phyloP scores from a whole-genome alignment of 2,329 filamentous ascomycete genomes.

The Myriangium duriaei region DNA sequence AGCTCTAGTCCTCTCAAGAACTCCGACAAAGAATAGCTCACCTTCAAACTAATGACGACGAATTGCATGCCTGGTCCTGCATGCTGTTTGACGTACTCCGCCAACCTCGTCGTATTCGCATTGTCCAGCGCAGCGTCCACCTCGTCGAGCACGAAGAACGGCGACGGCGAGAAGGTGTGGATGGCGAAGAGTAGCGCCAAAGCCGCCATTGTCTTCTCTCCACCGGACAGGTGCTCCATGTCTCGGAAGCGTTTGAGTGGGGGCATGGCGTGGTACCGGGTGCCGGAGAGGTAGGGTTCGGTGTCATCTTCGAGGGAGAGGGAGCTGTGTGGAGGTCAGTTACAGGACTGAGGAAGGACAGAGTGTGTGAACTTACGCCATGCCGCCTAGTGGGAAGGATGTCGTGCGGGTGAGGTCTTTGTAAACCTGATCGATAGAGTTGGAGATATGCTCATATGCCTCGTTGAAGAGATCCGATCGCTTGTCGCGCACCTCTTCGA shows the following conservation, averaged over 20 bases:
- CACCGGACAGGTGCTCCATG: conserved; percentile 95
- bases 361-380: conserved; percentile 34
- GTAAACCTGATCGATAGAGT: conserved; percentile 89
- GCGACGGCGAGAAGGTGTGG: conserved; percentile 86
- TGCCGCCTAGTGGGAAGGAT: conserved; percentile 85
- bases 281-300: conserved; percentile 85
- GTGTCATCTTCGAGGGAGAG: conserved; percentile 94
- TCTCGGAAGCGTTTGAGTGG: conserved; percentile 96
- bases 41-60: conserved; percentile 89
- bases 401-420: conserved; percentile 84
- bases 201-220: conserved; percentile 97
- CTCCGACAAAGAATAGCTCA: background rate
- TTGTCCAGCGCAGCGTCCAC: conserved; percentile 98
- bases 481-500: conserved; percentile 67
- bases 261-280: conserved; percentile 98
- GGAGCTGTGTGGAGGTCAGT: conserved; percentile 43
- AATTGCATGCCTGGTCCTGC: conserved; percentile 97
- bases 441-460: conserved; percentile 86
- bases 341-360: conserved; percentile 25
- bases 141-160: conserved; percentile 97
- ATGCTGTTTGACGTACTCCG: conserved; percentile 90
- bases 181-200: conserved; percentile 93
- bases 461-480: conserved; percentile 89
- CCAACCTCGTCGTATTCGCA: conserved; percentile 90
- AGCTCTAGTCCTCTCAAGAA: conserved; percentile 1